Base-by-base conservation (phyloP, 352 stramenopile species). In the Lagenidium sp. region DNA sequence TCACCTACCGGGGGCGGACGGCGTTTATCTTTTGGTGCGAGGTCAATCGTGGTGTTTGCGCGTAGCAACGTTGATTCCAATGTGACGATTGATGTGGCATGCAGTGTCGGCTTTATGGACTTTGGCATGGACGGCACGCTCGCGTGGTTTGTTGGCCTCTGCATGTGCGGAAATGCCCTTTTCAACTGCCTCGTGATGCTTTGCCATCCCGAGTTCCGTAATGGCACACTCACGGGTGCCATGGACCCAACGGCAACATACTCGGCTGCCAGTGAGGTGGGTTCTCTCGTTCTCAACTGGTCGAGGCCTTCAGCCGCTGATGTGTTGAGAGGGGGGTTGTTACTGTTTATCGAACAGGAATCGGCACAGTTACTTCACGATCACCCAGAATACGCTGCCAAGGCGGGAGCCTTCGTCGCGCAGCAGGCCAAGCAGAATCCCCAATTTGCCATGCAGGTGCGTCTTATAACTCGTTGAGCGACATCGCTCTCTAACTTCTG, bases 131-230 rank as follows among this genome's bases (percentile, higher is more conserved):
- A 81, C 41, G 64, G 75, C 41, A 65, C 70, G 24, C 69, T 93
- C 52, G 53, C 68, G 25, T 77, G 66, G 53, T 62, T 88, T 22
- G 78, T 89, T 24, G 81, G 78, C 28, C 34, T 84, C 16, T 61
- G 87, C 53, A 90, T 91, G 81, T 89, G 75, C 57, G 31, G 44
- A 41, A 90, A 90, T 38, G 78, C 75, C 25, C 36, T 84, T 4
- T 59, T 93, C 47, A 86, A 85, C 51, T 56, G 81, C 18, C 46
- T 86, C 43, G 71, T 93, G 36, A 85, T 93, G 60, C 61, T 81
- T n/a, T 87, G 65, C 52, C 81, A 93, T 57, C 81, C 73, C n/a
- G 77, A 89, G 46, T 93, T 93, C 60, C 74, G 76, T 40, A 78
- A 81, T 30, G 81, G 81, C 38, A 65, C 61, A 42, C 51, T 93